Percentiles rank a stretch among this genome's conserved stretches.
phyloP scores from a whole-genome alignment of 2,329 filamentous ascomycete species.

The Penicillium frequentans region DNA sequence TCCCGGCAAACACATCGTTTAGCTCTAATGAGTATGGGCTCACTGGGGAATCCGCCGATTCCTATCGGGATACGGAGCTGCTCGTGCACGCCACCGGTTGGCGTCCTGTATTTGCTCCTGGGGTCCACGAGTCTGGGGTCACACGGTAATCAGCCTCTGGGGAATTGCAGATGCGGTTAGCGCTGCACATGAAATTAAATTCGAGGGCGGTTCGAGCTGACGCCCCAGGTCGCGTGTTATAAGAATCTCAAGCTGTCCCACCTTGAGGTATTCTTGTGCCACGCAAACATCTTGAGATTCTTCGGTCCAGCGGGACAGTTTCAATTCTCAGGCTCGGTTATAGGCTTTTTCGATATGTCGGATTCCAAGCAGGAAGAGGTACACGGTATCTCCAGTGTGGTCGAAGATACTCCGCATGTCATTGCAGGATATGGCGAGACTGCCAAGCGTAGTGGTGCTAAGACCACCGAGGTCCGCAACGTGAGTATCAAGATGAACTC shows the following conservation, averaged over 20 bases:
- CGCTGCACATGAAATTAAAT: slow-evolving; percentile 3
- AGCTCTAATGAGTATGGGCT: slow-evolving; percentile 3
- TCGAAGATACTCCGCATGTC: slow-evolving; percentile 16
- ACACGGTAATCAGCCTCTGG: slow-evolving; percentile 17
- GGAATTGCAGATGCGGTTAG: slow-evolving; percentile 13
- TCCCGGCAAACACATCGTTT: background rate
- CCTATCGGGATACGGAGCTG: slow-evolving; percentile 24
- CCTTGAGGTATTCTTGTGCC: background rate
- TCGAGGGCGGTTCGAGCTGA: background rate
- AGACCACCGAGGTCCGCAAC: slow-evolving; percentile 43
- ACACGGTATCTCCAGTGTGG: slow-evolving; percentile 19
- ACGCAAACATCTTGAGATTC: background rate
- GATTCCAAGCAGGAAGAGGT: slow-evolving; percentile 19
- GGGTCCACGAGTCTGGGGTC: slow-evolving; percentile 15
- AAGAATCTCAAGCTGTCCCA: slow-evolving; percentile 18
- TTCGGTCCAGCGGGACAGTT: background rate
- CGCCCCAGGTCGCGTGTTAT: slow-evolving; percentile 10
- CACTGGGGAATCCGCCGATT: slow-evolving; percentile 22
- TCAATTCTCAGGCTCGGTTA: background rate
- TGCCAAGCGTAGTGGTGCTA: slow-evolving; percentile 30
- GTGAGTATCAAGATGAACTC: slow-evolving; percentile 26
- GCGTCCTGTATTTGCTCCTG: slow-evolving; percentile 8
- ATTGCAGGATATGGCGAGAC: slow-evolving; percentile 23
- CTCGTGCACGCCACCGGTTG: slow-evolving; percentile 17
- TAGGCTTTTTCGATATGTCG: slow-evolving; percentile 14